Base-by-base conservation (phyloP, 371 early-diverging fungal species). In the Lichtheimia ornata region DNA sequence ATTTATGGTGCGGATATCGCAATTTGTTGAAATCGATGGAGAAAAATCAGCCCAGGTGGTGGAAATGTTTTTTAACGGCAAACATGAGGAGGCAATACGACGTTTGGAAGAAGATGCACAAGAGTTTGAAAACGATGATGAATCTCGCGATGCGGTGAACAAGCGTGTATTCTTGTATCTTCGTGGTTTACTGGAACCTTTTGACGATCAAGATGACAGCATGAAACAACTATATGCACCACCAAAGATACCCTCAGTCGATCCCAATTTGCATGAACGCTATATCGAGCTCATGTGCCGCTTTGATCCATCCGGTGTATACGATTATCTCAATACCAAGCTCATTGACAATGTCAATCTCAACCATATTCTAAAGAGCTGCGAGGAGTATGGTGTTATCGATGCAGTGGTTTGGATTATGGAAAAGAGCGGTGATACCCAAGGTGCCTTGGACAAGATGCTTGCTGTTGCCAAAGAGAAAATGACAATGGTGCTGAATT, bases 391-490 rank as follows among this genome's bases (percentile, higher is more conserved):
- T 18, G 82, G 83, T 11, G 85, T 89, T 1, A 81, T 84, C 22
- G 88, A 89, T 64, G 90, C 91, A 0, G 88, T 87, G 9, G 88
- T 91, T 6, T 93, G 93, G 92, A 85, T 93, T 20, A 75, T 90
- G 72, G 91, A 91, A 62, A 75, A 84, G 53, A 86, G 76, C 44
- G 91, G 91, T 0, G 77, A 91, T 62, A 81, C 86, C 1, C 74
- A 77, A 27, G 89, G 86, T 0, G 91, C 93, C 0, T 64, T 93
- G 22, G 75, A 78, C 17, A 85, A 86, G 50, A 79, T 91, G 63
- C 63, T 87, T 25, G 81, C 81, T 18, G 82, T 84, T n/a, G 84
- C 88, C 18, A 76, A 74, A 62, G 86, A 84, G 17, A 80, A 80
- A 30, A 77, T 81, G 28, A 60, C 69, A 1, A 62, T 66, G 18